Base-by-base conservation (phyloP, 257 asterid genomes). In the Capsicum chinense region DNA sequence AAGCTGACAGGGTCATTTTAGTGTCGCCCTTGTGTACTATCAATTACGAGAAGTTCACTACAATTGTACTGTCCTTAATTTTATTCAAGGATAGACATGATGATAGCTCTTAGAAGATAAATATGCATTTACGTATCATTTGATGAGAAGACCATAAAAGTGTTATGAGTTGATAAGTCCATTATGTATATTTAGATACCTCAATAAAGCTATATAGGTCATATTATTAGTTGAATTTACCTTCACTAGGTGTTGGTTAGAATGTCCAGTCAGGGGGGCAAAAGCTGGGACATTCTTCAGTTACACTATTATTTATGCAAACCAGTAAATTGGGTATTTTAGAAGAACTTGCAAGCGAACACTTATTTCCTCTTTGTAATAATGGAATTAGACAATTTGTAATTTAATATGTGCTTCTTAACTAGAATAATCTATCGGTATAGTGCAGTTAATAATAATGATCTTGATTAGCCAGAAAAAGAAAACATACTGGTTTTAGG, bases 391-490 rank as follows among this genome's bases (percentile, higher is more conserved):
- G 47, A 50, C 63, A 76, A 21, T 52, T 21, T 52, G 14, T 5
- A 13, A 52, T 44, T 76, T 76, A 52, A 70, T 14, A 21, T 52
- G 81, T 21, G 21, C 81, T 26, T 52, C 21, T 52, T 76, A 0
- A 7, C 26, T 76, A 26, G 42, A 76, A 52, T 76, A 54, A 50
- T 50, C 44, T 50, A 7, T 74, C 8, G 17, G 47, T 76, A 76
- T 76, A 12, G 26, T 52, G 47, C 81, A 50, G 47, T 74, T 48
- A 74, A 48, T 19, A 21, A 13, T 74, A 50, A 52, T 50, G 19
- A 74, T 74, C 5, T 74, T 74, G 80, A 74, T 52, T 19, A 50
- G 37, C 80, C 39, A 48, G 48, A 70, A 21, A 74, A 5, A 44
- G 33, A 44, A 14, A 47, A 48, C 39, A 48, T 0, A 71, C 33